Evolutionary conservation across 148 eudicot species (phyloP), one percentile per base, ranked within the genome.

Genomic region (Heliosperma pusillum): DNA sequence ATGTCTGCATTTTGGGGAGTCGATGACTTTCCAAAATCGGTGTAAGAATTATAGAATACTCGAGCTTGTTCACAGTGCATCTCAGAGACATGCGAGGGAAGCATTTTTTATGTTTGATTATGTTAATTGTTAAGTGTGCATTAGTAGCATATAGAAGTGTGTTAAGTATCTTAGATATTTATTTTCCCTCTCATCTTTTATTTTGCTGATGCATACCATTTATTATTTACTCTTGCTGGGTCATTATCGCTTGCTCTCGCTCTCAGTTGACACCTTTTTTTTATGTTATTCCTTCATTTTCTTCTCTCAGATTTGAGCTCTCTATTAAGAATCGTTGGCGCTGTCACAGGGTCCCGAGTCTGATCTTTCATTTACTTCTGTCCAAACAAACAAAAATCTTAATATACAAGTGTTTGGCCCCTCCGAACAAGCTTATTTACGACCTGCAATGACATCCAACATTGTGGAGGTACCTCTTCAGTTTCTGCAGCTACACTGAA

Each of bases 401-500:
- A n/a, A 6, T 65, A 20, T 72, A 29, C 10, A 9, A 53, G 56
- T 12, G 22, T 40, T 15, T 59, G 29, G 53, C 26, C 1, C 5
- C 17, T 12, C 3, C 6, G 9, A 8, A 65, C 22, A 20, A 64
- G 25, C 26, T 60, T 7, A 69, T 19, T 61, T 47, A 64, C 21
- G 42, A 71, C 63, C 66, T 44, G 26, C 40, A 44, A 67, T 80
- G 71, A 50, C 70, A 62, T 70, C 73, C 60, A 36, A 70, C 52
- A 64, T 29, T 74, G 30, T 57, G 62, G 64, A 61, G 44, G 76
- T 25, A 19, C 62, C 75, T 67, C 55, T 73, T 74, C 50, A 45
- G 44, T 72, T 57, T 26, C 64, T 68, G 71, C 78, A 61, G 78
- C 66, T 63, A 50, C 62, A 61, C 59, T 74, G 57, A 70, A 24